Base-by-base conservation (phyloP, 345 rosid species). In the Excoecaria agallocha region DNA sequence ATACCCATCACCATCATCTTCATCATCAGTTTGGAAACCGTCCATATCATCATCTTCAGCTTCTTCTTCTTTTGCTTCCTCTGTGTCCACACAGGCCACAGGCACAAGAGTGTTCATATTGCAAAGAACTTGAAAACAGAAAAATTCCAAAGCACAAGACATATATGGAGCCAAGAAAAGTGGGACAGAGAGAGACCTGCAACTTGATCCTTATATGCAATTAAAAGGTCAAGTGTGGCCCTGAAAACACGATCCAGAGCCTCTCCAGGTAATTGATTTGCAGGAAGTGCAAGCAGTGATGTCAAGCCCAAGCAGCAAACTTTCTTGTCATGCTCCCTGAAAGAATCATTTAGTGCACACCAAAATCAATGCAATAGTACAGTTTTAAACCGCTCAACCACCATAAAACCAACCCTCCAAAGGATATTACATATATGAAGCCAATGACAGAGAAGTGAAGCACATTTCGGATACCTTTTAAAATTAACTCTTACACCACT, bases 301-400 rank as follows among this genome's bases (percentile, higher is more conserved):
- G 88, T 87, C 88, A 96, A 85, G 46, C 99, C 99, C 89, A 96
- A 84, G 85, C 97, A 91, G 85, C 99, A 96, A 56, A 96, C 94
- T 84, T 96, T 96, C 83, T 96, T 96, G 78, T 89, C 97, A 72
- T 96, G 93, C 74, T 88, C 98, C 89, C 99, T 96, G 67, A 78
- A 50, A 70, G 69, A 84, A 76, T 57, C 43, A 73, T 59, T 80
- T 20, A 45, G 43, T 62, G 66, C 51, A 61, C 13, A 60, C n/a
- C 64, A 51, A 45, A 52, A 54, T 41, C 35, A 62, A 73, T 38
- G 24, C 2, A 64, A 67, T 1, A 77, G n/a, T 17, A 70, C 12
- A 41, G 37, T 3, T n/a, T 11, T 60, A 38, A 55, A 50, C 12
- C 24, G 57, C 22, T 24, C 17, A 24, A 25, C 37, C 39, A 1